phyloP scores from a whole-genome alignment of 306 rosid species.

The Astragalus glycyphyllos region DNA sequence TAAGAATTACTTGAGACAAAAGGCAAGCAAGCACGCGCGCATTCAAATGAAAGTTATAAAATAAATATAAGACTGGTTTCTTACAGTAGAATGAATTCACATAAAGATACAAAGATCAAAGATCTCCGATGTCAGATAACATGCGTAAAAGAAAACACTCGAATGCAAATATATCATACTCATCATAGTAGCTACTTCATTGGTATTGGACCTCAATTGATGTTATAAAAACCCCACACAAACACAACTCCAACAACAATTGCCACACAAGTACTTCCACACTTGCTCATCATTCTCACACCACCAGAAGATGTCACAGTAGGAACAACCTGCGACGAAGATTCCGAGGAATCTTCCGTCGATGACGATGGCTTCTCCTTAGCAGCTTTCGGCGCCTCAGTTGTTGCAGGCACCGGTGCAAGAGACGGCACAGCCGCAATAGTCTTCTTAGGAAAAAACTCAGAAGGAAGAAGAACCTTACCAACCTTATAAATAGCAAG shows the following conservation, averaged over 20 bases:
- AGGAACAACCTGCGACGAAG: conserved; percentile 50
- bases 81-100: too few species aligned
- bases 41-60: too few species aligned
- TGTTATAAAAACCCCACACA: background rate
- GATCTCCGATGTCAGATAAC: too few species aligned
- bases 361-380: conserved; percentile 47
- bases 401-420: conserved; percentile 32
- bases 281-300: background rate
- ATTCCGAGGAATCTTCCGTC: background rate
- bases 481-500: conserved; percentile 68
- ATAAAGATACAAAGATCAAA: too few species aligned
- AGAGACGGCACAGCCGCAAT: conserved; percentile 36
- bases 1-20: too few species aligned
- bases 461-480: conserved; percentile 62
- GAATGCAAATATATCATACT: background rate
- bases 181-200: background rate
- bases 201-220: background rate
- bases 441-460: conserved; percentile 47
- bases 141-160: too few species aligned
- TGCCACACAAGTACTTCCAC: conserved; percentile 30
- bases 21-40: too few species aligned
- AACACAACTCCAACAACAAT: conserved; percentile 44
- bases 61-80: too few species aligned
- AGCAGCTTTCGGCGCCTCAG: conserved; percentile 47
- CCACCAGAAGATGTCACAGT: conserved; percentile 31